A percentile compares a stretch with the other conserved stretches of the same genome.
Conservation (phyloP, 768 basidiomycete genomes). For the Cystobasidium ongulense region DNA sequence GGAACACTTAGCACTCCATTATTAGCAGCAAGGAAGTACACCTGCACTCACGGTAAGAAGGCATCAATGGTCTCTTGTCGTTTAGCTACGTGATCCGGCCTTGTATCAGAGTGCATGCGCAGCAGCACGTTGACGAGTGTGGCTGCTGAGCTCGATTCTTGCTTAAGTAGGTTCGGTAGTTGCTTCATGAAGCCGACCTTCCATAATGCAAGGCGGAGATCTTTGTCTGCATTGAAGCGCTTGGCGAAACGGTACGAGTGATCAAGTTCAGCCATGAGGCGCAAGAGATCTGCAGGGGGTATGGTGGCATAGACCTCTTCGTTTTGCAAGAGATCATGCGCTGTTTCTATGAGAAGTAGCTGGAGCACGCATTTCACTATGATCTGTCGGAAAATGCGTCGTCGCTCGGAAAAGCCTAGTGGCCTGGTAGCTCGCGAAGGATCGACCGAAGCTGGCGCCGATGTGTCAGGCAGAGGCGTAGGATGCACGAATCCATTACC, state of each 20-base stretch:
- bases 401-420: conserved; percentile 37
- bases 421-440: not conserved
- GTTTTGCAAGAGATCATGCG: conserved; percentile 87
- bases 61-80: conserved; percentile 63
- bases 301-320: conserved; percentile 84
- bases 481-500: conserved; percentile 46
- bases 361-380: conserved; percentile 99
- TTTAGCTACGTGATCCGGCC: conserved; percentile 61
- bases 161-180: conserved; percentile 90
- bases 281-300: conserved; percentile 83
- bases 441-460: conserved; percentile 34
- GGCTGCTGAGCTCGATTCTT: conserved; percentile 93
- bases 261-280: conserved; percentile 89
- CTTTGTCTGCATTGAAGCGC: conserved; percentile 96
- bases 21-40: not conserved
- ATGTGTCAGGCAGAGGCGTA: conserved; percentile 67
- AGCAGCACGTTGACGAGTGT: conserved; percentile 85
- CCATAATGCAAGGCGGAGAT: conserved; percentile 90
- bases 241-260: conserved; percentile 97
- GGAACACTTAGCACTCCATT: conserved; percentile 45
- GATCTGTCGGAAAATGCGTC: conserved; percentile 79
- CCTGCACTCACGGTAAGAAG: conserved; percentile 59
- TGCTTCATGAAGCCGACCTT: conserved; percentile 99
- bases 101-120: conserved; percentile 84
- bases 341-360: conserved; percentile 89